Base-by-base conservation (phyloP, 306 rosid genomes). In the Vachellia pachyceras region DNA sequence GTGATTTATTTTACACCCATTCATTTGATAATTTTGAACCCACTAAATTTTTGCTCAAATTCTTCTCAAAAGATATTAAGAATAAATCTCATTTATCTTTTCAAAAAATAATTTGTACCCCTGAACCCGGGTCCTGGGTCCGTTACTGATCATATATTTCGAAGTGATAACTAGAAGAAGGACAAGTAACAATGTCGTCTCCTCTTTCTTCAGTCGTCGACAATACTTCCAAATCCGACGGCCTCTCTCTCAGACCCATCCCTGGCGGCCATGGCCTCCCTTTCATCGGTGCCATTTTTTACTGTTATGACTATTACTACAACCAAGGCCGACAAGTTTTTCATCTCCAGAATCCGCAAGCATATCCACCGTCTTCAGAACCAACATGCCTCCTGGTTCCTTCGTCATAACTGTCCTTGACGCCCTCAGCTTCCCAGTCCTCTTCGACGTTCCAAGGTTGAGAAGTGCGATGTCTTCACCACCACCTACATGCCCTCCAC, bases 321-420 rank as follows among this genome's bases (percentile, higher is more conserved):
- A 25, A 55, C 81, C 90, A 91, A 84, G 97, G 98, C 39, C 80
- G 94, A 90, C 76, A 33, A 80, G 2, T 94, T 72, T 88, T 90
- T 94, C 87, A 76, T 71, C 14, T 0, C 76, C 4, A 46, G 92
- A 22, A 66, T 91, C 58, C 23, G 61, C 3, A 83, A 87, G 7
- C 69, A 89, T 82, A 33, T 90, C 98, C 82, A 91, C 98, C 0
- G 94, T 94, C 17, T 85, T 94, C 79, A 72, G 87, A 0, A 80
- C 91, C 68, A 94, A 94, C 84, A 90, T 91, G 94, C 98, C 98
- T 0, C 98, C 97, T 0, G 97, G 98, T 5, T 80, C 94, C 7
- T 88, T 92, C 86, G 87, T 94, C 82, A 25, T 94, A 10, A 86
- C 89, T 5, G 86, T 94, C 0, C 90, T 94, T n/a, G 98, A 94